Conservation (phyloP, 176 grass and related monocot genomes). For the Pharus latifolius region DNA sequence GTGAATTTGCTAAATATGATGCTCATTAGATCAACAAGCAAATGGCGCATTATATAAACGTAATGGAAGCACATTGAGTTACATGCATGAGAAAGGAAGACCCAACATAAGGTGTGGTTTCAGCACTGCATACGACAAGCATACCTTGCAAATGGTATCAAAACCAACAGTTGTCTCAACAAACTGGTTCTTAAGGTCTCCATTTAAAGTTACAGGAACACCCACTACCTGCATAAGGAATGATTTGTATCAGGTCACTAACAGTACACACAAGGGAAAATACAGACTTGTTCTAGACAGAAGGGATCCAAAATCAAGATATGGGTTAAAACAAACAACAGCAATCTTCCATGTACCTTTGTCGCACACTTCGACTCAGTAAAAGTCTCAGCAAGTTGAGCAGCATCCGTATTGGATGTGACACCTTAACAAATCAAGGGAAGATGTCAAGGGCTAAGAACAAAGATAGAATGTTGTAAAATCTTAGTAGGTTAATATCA, state of each 20-base stretch:
- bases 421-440: constrained; percentile 56
- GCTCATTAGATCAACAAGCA: background rate
- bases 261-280: background rate
- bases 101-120: background rate
- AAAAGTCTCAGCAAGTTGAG: constrained; percentile 97
- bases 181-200: constrained; percentile 98
- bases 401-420: constrained; percentile 95
- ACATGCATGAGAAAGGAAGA: background rate
- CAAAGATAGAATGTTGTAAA: background rate
- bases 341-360: constrained; percentile 39
- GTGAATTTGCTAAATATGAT: background rate
- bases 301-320: background rate
- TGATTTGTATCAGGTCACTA: background rate
- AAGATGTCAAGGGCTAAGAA: background rate
- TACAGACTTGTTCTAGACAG: background rate
- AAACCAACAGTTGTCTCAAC: constrained; percentile 96
- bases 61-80: background rate
- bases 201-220: constrained; percentile 98
- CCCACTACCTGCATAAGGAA: constrained; percentile 67
- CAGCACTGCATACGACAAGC: background rate
- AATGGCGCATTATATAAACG: background rate
- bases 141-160: constrained; percentile 98
- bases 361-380: constrained; percentile 83
- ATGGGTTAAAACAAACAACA: background rate
- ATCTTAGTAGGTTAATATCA: background rate